Evolutionary conservation across 2,329 filamentous ascomycete species (phyloP), one percentile per base, ranked within the genome.

Genomic region (Tothia fuscella): DNA sequence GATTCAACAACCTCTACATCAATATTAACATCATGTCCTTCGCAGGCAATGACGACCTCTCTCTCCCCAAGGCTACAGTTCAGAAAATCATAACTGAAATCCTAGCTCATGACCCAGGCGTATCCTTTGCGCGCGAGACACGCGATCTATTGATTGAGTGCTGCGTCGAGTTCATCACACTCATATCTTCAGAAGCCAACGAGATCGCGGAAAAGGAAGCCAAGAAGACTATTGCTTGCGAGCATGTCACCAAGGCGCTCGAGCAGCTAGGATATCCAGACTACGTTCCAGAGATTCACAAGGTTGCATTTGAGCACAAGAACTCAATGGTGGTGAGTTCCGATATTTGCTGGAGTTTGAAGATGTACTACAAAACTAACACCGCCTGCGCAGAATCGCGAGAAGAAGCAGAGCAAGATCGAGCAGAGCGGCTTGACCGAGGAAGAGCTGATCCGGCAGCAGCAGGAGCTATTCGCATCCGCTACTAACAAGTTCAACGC

Each of bases 151-250:
- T 98, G 40, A 98, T 98, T 55, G 91, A 96, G 67, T 96, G 91
- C 67, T 98, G 91, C 57, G 89, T 98, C 55, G 91, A 98, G 62
- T 98, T 98, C 62, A 95, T 98, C 62, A 96, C 91, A 14, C 76
- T 98, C 55, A 83, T 98, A 52, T 95, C 88, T n/a, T 93, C 86
- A 36, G 89, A 98, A 66, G 91, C 91, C 48, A 98, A 98, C 63
- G 91, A 98, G 55, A 98, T 98, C 49, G 93, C 88, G 10, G 91
- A 98, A 61, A 94, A 94, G 63, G 91, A 98, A 56, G 86, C 88
- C 38, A 98, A 98, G 70, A 98, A 98, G 73, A 98, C 91, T 3
- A 98, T 98, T 53, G 89, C 89, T 10, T 93, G 86, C 61, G 91
- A 98, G 55, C 91, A 98, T 66, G 93, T 98, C 53, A 93, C 89